Evolutionary conservation across 345 rosid species (phyloP).

Genomic region (Hirschfeldia incana): DNA sequence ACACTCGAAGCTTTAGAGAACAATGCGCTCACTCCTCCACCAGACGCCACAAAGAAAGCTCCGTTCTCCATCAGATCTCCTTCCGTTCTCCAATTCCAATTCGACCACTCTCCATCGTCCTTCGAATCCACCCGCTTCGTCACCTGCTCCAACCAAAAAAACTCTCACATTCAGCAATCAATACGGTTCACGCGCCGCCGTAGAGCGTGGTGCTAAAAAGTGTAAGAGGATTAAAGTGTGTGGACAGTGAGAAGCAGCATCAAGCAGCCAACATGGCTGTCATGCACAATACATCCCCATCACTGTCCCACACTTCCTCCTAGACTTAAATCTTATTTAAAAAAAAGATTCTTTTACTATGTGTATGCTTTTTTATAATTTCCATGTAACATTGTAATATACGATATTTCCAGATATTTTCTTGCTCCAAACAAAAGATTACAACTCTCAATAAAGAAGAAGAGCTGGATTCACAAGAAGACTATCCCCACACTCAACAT

Average conservation of each 20-base stretch:
- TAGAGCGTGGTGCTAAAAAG: slow-evolving; percentile 22
- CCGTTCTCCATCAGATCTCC: slow-evolving; percentile 83
- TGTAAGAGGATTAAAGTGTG: neutral
- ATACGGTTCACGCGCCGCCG: neutral
- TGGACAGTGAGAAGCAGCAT: slow-evolving; percentile 22
- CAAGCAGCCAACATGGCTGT: slow-evolving; percentile 40
- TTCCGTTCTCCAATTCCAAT: slow-evolving; percentile 88
- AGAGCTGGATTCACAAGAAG: slow-evolving; percentile 34
- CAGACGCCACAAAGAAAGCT: slow-evolving; percentile 85
- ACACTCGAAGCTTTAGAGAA: slow-evolving; percentile 69
- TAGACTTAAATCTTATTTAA: slow-evolving; percentile 8
- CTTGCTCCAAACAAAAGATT: neutral
- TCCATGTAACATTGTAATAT: neutral
- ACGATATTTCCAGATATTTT: slow-evolving; percentile 22
- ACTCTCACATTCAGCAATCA: neutral
- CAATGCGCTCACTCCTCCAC: slow-evolving; percentile 50
- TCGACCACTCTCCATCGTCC: slow-evolving; percentile 67
- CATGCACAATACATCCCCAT: slow-evolving; percentile 29
- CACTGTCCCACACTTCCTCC: slow-evolving; percentile 31
- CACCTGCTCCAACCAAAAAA: slow-evolving; percentile 46
- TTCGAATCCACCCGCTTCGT: slow-evolving; percentile 81
- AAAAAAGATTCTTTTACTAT: slow-evolving; percentile 25
- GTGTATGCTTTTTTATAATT: neutral
- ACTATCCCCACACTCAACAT: neutral
- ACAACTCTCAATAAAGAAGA: slow-evolving; percentile 33